Evolutionary conservation across 306 rosid species (phyloP).

Genomic region (Alnus glutinosa): DNA sequence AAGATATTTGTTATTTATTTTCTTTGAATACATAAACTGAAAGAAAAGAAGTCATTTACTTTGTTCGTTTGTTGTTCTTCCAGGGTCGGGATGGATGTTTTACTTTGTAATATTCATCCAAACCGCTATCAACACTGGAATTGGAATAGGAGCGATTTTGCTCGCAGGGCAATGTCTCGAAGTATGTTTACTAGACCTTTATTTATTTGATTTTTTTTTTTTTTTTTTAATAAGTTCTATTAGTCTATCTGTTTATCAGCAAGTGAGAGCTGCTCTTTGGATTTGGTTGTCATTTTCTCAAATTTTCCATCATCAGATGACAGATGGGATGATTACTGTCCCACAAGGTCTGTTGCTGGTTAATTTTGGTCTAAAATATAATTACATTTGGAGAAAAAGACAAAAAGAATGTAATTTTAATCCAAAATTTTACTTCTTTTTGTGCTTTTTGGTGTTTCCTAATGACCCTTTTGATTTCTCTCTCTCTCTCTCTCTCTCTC

Average conservation of each 20-base stretch:
- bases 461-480: neutral
- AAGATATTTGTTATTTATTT: too few relatives aligned
- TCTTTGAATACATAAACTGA: too few relatives aligned
- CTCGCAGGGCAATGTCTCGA: conserved; percentile 74
- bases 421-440: neutral
- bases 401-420: neutral
- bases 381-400: too few relatives aligned
- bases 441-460: neutral
- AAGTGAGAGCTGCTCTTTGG: neutral
- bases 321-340: neutral
- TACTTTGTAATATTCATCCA: conserved; percentile 89
- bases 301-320: neutral
- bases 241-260: neutral
- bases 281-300: neutral
- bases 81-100: conserved; percentile 95
- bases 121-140: conserved; percentile 89
- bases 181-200: conserved; percentile 36
- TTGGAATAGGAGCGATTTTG: conserved; percentile 81
- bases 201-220: neutral
- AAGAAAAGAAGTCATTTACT: too few relatives aligned
- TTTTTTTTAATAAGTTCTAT: neutral
- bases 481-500: neutral
- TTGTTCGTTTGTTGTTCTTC: neutral
- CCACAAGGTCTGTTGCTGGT: neutral
- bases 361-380: neutral